Conservation (phyloP, 2,329 filamentous ascomycete genomes). For the Microcera coccophila region DNA sequence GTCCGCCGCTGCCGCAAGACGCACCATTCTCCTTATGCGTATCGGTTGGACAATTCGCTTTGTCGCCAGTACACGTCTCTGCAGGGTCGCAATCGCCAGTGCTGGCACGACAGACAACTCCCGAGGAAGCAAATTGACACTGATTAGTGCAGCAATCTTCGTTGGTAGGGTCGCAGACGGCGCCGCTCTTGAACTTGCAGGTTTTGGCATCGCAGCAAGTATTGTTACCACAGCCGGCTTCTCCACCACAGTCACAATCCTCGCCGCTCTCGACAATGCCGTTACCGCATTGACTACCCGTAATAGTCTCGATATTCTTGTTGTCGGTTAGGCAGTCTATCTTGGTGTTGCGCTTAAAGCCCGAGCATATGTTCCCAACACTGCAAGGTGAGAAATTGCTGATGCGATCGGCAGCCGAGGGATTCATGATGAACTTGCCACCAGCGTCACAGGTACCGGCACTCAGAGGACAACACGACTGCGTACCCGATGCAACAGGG, state of each 20-base stretch:
- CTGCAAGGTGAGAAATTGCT: slow-evolving; percentile 81
- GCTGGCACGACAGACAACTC: slow-evolving; percentile 74
- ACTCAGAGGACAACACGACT: slow-evolving; percentile 76
- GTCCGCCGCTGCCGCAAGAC: slow-evolving; percentile 69
- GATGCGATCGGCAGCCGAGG: slow-evolving; percentile 71
- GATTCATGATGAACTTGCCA: slow-evolving; percentile 92
- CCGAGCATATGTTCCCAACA: slow-evolving; percentile 90
- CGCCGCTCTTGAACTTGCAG: slow-evolving; percentile 73
- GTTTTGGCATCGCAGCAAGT: slow-evolving; percentile 79
- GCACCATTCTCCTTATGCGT: slow-evolving; percentile 64
- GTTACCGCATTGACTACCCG: slow-evolving; percentile 85
- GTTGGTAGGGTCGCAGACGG: slow-evolving; percentile 77
- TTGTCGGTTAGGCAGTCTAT: slow-evolving; percentile 80
- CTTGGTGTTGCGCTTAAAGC: slow-evolving; percentile 73
- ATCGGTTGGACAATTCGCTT: slow-evolving; percentile 72
- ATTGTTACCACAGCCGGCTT: slow-evolving; percentile 66
- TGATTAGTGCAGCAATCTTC: slow-evolving; percentile 71
- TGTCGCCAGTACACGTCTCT: slow-evolving; percentile 74
- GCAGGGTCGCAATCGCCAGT: slow-evolving; percentile 79
- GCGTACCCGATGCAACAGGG: slow-evolving; percentile 50
- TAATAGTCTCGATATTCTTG: slow-evolving; percentile 74
- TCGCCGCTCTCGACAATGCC: slow-evolving; percentile 93
- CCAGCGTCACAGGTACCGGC: slow-evolving; percentile 65
- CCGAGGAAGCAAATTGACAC: slow-evolving; percentile 64
- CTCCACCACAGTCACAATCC: slow-evolving; percentile 91